Percentiles rank a stretch among this genome's conserved stretches.
These are phyloP conservation scores for Carex kokanica DNA, from an alignment of 176 grass and related monocot genomes.

Conservation along the genomic window DNA sequence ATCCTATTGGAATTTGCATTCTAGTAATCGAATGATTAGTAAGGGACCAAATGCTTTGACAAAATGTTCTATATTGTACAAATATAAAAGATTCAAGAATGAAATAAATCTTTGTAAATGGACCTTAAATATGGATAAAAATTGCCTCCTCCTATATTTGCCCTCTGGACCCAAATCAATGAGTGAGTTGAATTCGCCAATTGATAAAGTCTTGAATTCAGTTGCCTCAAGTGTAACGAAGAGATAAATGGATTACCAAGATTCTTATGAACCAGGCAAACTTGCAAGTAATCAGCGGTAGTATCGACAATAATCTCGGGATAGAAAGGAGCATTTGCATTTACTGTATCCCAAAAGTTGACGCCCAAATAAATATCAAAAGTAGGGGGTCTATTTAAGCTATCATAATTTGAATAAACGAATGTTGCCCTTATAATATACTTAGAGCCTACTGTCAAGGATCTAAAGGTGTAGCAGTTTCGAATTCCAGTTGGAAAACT, in stretches of 20 bases:
- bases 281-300: conserved; percentile 35
- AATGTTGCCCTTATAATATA: conserved; percentile 47
- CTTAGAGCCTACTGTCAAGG: conserved; percentile 34
- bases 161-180: neutral
- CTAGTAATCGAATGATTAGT: no score
- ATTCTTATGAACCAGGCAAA: conserved; percentile 39
- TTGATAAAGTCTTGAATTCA: conserved; percentile 31
- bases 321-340: neutral
- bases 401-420: conserved; percentile 46
- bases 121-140: conserved; percentile 13
- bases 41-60: no score
- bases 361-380: conserved; percentile 49
- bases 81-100: neutral
- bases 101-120: conserved; percentile 18
- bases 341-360: conserved; percentile 34
- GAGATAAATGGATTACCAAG: conserved; percentile 48
- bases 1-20: no score
- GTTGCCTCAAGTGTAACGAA: conserved; percentile 35
- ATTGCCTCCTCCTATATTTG: conserved; percentile 10
- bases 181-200: conserved; percentile 30
- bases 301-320: conserved; percentile 39
- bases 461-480: conserved; percentile 46
- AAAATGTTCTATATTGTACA: neutral
- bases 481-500: conserved; percentile 30
- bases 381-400: conserved; percentile 25